Evolutionary conservation across 2,329 filamentous ascomycete genomes (phyloP).

Genomic region (Fusarium sp.): DNA sequence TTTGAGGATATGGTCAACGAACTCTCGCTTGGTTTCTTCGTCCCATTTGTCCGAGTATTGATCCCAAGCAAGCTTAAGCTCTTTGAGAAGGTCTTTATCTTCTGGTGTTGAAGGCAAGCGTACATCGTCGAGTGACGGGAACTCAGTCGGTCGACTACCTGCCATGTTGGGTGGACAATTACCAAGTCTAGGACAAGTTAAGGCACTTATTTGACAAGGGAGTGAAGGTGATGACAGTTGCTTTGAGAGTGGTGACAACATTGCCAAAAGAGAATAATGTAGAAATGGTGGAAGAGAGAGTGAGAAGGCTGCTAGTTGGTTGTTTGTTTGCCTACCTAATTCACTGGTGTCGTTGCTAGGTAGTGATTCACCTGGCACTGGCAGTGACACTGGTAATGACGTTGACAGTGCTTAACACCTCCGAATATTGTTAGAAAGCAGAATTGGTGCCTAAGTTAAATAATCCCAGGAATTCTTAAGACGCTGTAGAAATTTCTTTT

Average conservation of each 20-base stretch:
- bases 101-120: neutral
- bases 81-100: neutral
- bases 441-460: neutral
- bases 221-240: neutral
- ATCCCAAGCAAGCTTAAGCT: neutral
- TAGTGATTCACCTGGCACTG: neutral
- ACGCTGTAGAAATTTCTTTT: no score
- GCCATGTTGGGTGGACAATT: neutral
- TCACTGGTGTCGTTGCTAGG: neutral
- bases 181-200: neutral
- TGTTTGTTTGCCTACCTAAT: neutral
- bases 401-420: neutral
- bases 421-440: neutral
- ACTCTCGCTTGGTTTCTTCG: neutral
- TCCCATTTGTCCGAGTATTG: neutral
- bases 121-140: neutral
- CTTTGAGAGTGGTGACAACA: neutral
- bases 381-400: neutral
- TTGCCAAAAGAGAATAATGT: neutral
- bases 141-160: neutral
- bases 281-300: neutral
- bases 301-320: neutral
- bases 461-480: no score
- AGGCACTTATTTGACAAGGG: neutral
- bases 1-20: neutral